Evolutionary conservation across 2,329 filamentous ascomycete genomes (phyloP).

Genomic region (Colletotrichum endophyticum): DNA sequence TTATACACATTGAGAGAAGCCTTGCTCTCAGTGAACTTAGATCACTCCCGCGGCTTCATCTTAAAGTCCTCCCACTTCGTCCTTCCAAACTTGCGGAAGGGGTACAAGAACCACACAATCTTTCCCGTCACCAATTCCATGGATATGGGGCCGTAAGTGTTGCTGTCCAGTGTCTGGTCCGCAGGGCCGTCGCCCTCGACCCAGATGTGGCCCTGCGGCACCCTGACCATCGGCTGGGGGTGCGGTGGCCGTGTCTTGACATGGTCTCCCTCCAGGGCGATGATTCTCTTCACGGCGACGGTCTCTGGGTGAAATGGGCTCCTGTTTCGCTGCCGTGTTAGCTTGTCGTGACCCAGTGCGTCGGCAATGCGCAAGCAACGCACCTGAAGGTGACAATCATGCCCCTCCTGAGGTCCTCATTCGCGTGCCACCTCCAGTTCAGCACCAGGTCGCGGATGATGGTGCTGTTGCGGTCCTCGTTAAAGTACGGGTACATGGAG

Average conservation of each 20-base stretch:
- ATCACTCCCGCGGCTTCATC: slow-evolving; percentile 23
- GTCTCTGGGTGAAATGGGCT: slow-evolving; percentile 74
- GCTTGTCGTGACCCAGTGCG: not conserved
- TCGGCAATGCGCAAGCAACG: slow-evolving; percentile 23
- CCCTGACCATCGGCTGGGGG: slow-evolving; percentile 58
- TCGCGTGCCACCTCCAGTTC: slow-evolving; percentile 63
- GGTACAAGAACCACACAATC: slow-evolving; percentile 75
- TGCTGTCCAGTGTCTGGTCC: slow-evolving; percentile 79
- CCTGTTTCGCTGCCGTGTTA: slow-evolving; percentile 42
- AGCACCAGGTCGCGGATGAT: slow-evolving; percentile 60
- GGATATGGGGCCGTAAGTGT: slow-evolving; percentile 86
- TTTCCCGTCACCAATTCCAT: slow-evolving; percentile 76
- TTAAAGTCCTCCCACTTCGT: slow-evolving; percentile 63
- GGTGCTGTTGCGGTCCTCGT: slow-evolving; percentile 66
- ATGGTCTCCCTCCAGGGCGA: slow-evolving; percentile 80
- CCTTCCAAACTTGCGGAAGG: slow-evolving; percentile 62
- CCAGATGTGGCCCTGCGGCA: slow-evolving; percentile 91
- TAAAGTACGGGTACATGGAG: slow-evolving; percentile 82
- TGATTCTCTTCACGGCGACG: slow-evolving; percentile 79
- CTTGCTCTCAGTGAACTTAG: not conserved
- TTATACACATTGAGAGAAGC: not conserved
- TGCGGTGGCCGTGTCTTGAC: slow-evolving; percentile 71
- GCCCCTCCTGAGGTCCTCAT: slow-evolving; percentile 66
- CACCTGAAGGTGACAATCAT: slow-evolving; percentile 78
- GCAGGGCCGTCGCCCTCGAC: slow-evolving; percentile 87